Evolutionary conservation across 805 yeast genomes (phyloP).

Genomic region (Candida dendrica): DNA sequence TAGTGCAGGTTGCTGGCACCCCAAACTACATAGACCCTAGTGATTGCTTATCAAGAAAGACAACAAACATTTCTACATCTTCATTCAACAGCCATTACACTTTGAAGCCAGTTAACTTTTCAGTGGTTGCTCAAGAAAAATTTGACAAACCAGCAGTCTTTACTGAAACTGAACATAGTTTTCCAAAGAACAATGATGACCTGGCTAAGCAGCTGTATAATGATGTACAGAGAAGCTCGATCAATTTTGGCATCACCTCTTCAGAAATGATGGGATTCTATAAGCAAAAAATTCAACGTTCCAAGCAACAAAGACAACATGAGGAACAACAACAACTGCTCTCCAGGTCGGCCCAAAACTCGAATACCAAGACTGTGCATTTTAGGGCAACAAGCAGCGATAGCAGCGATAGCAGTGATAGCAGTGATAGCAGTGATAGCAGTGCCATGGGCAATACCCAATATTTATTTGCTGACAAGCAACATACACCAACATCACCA

Average conservation of each 20-base stretch:
- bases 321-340: neutral
- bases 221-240: conserved; percentile 12
- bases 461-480: too few species aligned
- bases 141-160: conserved; percentile 3
- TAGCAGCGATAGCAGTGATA: too few species aligned
- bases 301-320: too few species aligned
- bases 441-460: too few species aligned
- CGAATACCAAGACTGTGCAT: too few species aligned
- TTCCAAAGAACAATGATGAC: neutral
- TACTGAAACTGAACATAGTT: neutral
- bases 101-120: conserved; percentile 4
- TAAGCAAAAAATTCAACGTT: neutral
- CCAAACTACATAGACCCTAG: too few species aligned
- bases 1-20: neutral
- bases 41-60: neutral
- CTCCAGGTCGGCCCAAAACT: neutral
- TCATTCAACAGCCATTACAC: too few species aligned
- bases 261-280: conserved; percentile 10
- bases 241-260: conserved; percentile 12
- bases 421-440: too few species aligned
- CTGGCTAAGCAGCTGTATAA: conserved; percentile 11
- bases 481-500: too few species aligned
- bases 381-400: too few species aligned
- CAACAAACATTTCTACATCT: too few species aligned
- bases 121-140: conserved; percentile 10